These are phyloP conservation scores for Solanum boliviense DNA, from an alignment of 257 asterid species.

Conservation along the genomic window DNA sequence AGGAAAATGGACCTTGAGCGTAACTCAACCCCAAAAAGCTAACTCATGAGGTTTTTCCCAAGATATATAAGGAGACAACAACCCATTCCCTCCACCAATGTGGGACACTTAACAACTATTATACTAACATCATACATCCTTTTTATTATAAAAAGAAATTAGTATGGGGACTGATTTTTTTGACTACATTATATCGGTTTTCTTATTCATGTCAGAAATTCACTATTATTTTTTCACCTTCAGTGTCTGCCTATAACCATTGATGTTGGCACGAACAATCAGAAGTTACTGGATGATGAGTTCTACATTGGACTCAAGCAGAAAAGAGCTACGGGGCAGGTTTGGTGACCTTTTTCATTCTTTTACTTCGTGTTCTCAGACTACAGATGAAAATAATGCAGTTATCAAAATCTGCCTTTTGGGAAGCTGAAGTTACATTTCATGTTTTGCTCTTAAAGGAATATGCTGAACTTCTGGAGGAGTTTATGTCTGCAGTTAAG, in stretches of 20 bases:
- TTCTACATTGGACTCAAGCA: slow-evolving; percentile 81
- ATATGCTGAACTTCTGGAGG: slow-evolving; percentile 73
- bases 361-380: not conserved
- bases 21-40: not conserved
- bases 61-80: not conserved
- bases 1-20: not conserved
- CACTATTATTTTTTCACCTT: not conserved
- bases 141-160: not conserved
- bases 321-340: slow-evolving; percentile 78
- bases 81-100: not conserved
- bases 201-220: not conserved
- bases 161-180: not conserved
- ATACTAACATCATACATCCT: not conserved
- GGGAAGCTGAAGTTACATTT: slow-evolving; percentile 3
- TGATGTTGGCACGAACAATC: slow-evolving; percentile 87
- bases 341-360: slow-evolving; percentile 7
- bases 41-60: not conserved
- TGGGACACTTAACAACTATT: not conserved
- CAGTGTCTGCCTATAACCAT: slow-evolving; percentile 89
- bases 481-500: slow-evolving; percentile 81
- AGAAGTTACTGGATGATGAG: slow-evolving; percentile 68
- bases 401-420: not conserved
- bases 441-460: slow-evolving; percentile 31
- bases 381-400: not conserved
- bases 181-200: not conserved